These are phyloP conservation scores for Protomyces gravidus DNA, from an alignment of 1,139 yeast genomes.

Conservation along the genomic window DNA sequence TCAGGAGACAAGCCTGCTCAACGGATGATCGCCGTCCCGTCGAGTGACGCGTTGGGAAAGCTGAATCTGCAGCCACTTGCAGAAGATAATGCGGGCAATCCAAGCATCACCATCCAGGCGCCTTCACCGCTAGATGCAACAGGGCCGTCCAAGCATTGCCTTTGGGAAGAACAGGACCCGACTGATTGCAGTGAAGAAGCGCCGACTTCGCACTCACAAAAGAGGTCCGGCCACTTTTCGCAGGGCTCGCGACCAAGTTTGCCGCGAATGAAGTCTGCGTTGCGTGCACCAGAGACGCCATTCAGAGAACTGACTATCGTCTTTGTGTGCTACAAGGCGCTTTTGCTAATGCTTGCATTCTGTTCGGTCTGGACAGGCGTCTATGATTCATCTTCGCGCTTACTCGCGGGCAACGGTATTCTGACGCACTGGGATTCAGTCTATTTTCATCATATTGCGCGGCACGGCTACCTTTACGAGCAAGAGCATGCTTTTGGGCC, in stretches of 20 bases:
- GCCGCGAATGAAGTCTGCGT: slow-evolving; percentile 19
- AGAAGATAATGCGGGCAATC: too few relatives aligned
- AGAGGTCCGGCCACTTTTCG: too few relatives aligned
- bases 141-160: too few relatives aligned
- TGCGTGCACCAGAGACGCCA: slow-evolving; percentile 21
- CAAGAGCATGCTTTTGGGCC: slow-evolving; percentile 90
- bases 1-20: too few relatives aligned
- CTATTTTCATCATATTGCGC: slow-evolving; percentile 60
- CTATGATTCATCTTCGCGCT: slow-evolving; percentile 14
- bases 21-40: too few relatives aligned
- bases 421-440: slow-evolving; percentile 59
- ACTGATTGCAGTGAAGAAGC: too few relatives aligned
- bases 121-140: too few relatives aligned
- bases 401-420: not conserved
- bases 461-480: slow-evolving; percentile 55
- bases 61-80: too few relatives aligned
- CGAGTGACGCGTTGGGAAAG: too few relatives aligned
- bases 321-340: slow-evolving; percentile 14
- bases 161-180: too few relatives aligned
- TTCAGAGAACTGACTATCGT: slow-evolving; percentile 3
- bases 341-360: slow-evolving; percentile 11
- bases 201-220: too few relatives aligned
- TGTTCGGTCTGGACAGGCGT: not conserved
- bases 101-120: not conserved
- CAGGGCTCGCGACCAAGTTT: slow-evolving; percentile 4